Percentiles rank a stretch among this genome's conserved stretches.
Evolutionary conservation across 2,329 filamentous ascomycete species (phyloP).

Genomic region (Neofusicoccum umdonicola): DNA sequence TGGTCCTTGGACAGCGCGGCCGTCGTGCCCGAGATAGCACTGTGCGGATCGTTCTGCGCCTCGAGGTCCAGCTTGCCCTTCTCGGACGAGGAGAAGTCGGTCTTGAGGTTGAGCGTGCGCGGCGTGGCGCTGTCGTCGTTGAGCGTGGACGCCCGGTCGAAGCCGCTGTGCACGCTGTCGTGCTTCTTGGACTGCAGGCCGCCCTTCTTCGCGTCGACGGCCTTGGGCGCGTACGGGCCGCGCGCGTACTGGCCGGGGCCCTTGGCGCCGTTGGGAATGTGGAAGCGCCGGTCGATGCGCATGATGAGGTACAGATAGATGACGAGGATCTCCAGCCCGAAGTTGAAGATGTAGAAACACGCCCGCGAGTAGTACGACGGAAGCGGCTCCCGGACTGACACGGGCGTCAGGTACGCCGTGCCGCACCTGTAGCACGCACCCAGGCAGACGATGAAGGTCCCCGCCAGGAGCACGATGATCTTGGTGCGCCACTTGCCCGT

Average conservation of each 20-base stretch:
- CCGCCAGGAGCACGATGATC: slow-evolving; percentile 60
- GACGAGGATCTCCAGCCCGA: slow-evolving; percentile 68
- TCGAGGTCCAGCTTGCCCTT: slow-evolving; percentile 15
- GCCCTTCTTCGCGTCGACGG: background rate
- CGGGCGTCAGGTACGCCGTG: slow-evolving; percentile 51
- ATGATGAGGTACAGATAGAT: slow-evolving; percentile 64
- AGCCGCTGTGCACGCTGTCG: slow-evolving; percentile 11
- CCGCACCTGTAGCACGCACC: slow-evolving; percentile 69
- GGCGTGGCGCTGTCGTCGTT: slow-evolving; percentile 4
- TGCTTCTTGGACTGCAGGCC: slow-evolving; percentile 6
- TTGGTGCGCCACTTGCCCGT: slow-evolving; percentile 66
- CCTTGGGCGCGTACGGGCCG: slow-evolving; percentile 1
- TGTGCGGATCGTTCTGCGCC: slow-evolving; percentile 9
- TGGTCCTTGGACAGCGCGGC: slow-evolving; percentile 16
- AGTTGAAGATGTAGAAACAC: slow-evolving; percentile 79
- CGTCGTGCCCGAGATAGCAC: slow-evolving; percentile 16
- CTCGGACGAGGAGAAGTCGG: slow-evolving; percentile 8
- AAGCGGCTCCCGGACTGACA: slow-evolving; percentile 50
- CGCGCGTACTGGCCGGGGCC: slow-evolving; percentile 49
- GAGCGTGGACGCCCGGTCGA: background rate
- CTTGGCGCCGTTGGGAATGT: slow-evolving; percentile 68
- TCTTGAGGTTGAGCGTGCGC: slow-evolving; percentile 14
- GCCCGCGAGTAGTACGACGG: slow-evolving; percentile 70
- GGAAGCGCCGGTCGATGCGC: slow-evolving; percentile 73
- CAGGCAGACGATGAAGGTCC: slow-evolving; percentile 60